Evolutionary conservation across 805 yeast species (phyloP).

Genomic region (Metschnikowia lachancei): DNA sequence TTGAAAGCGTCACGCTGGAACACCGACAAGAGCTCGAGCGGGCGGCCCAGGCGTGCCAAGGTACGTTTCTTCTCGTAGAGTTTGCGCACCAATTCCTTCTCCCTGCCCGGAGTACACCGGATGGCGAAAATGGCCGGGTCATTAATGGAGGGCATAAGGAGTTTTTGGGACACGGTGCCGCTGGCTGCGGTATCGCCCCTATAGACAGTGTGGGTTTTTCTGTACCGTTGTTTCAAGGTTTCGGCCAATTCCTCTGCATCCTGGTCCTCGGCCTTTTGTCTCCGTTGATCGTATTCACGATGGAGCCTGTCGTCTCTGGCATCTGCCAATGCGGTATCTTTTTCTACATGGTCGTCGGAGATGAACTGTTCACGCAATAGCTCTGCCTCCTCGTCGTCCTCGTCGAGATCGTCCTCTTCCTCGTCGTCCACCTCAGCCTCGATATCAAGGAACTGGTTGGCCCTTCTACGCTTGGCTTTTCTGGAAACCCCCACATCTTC

Average conservation of each 20-base stretch:
- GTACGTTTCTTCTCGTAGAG: conserved; percentile 80
- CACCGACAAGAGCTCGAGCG: conserved; percentile 82
- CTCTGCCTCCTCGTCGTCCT: conserved; percentile 90
- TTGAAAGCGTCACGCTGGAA: conserved; percentile 92
- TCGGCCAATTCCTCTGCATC: conserved; percentile 95
- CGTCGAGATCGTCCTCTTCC: conserved; percentile 87
- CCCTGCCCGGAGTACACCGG: conserved; percentile 89
- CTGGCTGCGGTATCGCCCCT: conserved; percentile 73
- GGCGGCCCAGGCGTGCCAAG: conserved; percentile 66
- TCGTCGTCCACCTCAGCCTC: conserved; percentile 99
- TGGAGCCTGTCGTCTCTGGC: conserved; percentile 66
- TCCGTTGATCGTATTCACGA: conserved; percentile 83
- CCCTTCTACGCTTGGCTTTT: conserved; percentile 46
- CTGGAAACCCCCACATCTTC: conserved; percentile 53
- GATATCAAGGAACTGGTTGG: conserved; percentile 92
- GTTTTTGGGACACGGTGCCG: conserved; percentile 79
- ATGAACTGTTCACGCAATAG: conserved; percentile 78
- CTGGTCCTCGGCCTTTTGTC: conserved; percentile 84
- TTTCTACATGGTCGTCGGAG: conserved; percentile 66
- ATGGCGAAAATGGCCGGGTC: conserved; percentile 97
- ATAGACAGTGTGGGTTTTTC: conserved; percentile 78
- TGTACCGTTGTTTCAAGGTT: conserved; percentile 86
- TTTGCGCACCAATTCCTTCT: conserved; percentile 84
- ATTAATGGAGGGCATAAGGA: conserved; percentile 90
- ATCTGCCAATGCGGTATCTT: conserved; percentile 41